phyloP scores from a whole-genome alignment of 2,329 filamentous ascomycete genomes.

The Alternaria novae-zelandiae region DNA sequence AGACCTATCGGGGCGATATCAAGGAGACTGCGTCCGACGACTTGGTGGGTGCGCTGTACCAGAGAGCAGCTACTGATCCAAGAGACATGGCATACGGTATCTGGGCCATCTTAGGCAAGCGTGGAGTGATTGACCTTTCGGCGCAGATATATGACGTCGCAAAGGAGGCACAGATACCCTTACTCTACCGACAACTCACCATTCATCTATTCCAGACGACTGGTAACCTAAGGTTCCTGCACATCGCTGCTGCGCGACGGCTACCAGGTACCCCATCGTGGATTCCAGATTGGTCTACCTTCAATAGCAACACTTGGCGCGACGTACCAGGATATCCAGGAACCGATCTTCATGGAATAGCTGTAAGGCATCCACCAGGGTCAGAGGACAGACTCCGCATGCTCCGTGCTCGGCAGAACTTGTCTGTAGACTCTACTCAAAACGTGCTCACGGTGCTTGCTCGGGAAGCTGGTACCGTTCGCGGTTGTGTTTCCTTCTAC shows the following conservation, averaged over 20 bases:
- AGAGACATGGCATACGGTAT: neutral
- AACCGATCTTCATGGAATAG: neutral
- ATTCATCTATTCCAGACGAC: neutral
- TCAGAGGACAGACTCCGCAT: neutral
- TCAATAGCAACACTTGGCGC: neutral
- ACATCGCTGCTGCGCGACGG: neutral
- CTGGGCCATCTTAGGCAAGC: neutral
- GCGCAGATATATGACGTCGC: neutral
- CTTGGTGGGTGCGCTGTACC: neutral
- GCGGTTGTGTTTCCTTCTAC: neutral
- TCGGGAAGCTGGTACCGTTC: neutral
- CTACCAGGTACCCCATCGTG: neutral
- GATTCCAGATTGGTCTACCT: neutral
- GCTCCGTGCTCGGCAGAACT: neutral
- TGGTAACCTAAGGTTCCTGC: neutral
- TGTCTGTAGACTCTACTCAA: neutral
- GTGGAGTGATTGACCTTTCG: neutral
- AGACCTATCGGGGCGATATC: neutral
- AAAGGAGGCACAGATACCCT: neutral
- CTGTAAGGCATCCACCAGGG: neutral
- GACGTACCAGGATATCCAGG: neutral
- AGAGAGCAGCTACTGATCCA: neutral
- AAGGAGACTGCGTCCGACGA: neutral
- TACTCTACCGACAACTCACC: neutral
- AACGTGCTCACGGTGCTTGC: neutral